Evolutionary conservation across 169 alveolate genomes (phyloP).

Genomic region (Amoebophrya sp.): DNA sequence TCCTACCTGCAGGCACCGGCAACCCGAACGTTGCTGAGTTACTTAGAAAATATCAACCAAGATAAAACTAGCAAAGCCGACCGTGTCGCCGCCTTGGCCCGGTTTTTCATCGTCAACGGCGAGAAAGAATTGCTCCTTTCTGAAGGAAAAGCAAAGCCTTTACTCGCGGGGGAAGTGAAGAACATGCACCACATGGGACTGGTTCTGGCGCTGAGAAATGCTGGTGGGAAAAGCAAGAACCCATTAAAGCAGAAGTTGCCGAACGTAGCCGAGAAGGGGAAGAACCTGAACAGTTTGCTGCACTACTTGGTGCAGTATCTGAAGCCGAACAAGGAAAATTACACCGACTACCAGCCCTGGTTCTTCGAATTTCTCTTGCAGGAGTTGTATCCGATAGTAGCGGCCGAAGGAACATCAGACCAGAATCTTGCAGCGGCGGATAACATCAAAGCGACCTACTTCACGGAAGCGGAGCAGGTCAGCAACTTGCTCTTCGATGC

Average conservation of each 20-base stretch:
- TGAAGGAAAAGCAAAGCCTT: not conserved
- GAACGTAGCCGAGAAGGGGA: not conserved
- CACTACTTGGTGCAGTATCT: not conserved
- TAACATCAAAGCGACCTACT: not conserved
- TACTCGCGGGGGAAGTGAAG: not conserved
- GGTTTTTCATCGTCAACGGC: not conserved
- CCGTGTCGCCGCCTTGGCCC: not conserved
- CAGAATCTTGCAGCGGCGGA: too few relatives aligned
- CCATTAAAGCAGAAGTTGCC: too few relatives aligned
- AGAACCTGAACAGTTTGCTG: not conserved
- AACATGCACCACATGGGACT: not conserved
- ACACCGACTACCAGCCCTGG: not conserved
- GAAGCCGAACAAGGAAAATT: not conserved
- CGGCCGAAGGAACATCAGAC: not conserved
- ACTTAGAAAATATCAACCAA: not conserved
- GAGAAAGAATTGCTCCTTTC: not conserved
- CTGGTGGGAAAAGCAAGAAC: not conserved
- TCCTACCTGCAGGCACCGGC: not conserved
- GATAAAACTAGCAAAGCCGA: not conserved
- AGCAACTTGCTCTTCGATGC: not conserved
- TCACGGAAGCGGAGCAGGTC: not conserved
- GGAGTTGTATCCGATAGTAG: not conserved
- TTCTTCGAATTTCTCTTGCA: not conserved
- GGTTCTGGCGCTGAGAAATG: not conserved
- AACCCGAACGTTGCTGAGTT: not conserved